Evolutionary conservation across 805 yeast species (phyloP), one percentile per base, ranked within the genome.

Genomic region (Ogataea siamensis): DNA sequence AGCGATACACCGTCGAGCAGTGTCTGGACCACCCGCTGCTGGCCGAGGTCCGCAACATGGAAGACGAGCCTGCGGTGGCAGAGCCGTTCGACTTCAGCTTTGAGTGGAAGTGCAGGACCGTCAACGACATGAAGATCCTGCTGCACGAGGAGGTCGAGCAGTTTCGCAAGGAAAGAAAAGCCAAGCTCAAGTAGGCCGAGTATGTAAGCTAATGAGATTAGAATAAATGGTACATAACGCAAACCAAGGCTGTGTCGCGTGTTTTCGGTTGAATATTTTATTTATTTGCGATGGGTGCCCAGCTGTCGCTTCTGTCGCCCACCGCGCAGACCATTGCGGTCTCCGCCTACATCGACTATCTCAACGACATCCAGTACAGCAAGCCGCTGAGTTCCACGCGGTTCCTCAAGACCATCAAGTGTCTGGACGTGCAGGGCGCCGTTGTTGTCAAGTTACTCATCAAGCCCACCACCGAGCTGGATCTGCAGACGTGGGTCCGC

Each of bases 281-380:
- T 5, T 19, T 27, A 16, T 17, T 21, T 32, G 7, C 13, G n/a
- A 88, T 89, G 97, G 97, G 96, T 11, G 87, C 86, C 10, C 85
- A 84, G 56, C 66, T 91, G 43, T 89, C 97, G 2, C 68, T 86
- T 22, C 64, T 87, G 57, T 86, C 96, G 7, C 96, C 96, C 9
- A 80, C 95, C 3, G 87, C 95, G 1, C 88, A 95, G 3, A 86
- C 96, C 1, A 86, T 91, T 52, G 96, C 95, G 5, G 72, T 88
- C 2, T 87, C 91, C 15, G 89, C 97, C 1, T 91, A 89, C 50
- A 76, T 91, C 19, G 88, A 88, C 53, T 87, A 85, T 28, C 68
- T 91, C 8, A 79, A 78, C 16, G 78, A 80, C 43, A 70, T 84
- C 26, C 91, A 86, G 51, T 91, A 87, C 56, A 70, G 82, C 2